These are phyloP conservation scores for Marasmius tenuissimus DNA, from an alignment of 1,284 basidiomycete genomes.

Conservation along the genomic window DNA sequence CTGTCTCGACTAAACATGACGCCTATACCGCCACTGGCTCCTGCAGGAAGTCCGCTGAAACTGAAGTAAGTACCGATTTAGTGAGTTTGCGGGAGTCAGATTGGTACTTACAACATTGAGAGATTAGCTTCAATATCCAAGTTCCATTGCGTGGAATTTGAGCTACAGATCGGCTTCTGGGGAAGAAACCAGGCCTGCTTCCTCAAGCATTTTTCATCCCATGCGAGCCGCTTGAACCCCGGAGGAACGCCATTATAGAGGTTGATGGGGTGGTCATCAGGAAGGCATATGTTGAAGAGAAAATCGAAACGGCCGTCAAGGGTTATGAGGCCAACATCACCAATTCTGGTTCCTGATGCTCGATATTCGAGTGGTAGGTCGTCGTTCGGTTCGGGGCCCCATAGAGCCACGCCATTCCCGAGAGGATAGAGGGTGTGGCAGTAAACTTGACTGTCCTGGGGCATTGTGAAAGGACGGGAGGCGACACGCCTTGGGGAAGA, in stretches of 20 bases:
- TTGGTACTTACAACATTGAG: background rate
- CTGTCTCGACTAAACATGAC: background rate
- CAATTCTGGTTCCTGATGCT: too few species aligned
- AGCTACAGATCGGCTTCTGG: background rate
- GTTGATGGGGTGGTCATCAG: conserved; percentile 23
- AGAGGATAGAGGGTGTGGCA: background rate
- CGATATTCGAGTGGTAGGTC: background rate
- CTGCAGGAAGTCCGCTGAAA: background rate
- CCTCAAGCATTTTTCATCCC: background rate
- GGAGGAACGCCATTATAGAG: conserved; percentile 21
- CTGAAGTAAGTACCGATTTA: background rate
- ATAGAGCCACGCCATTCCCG: background rate
- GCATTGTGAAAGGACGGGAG: too few species aligned
- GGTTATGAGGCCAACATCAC: too few species aligned
- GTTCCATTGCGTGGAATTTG: background rate
- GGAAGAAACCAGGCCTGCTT: background rate
- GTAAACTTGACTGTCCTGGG: background rate
- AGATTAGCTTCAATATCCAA: background rate
- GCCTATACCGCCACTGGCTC: background rate
- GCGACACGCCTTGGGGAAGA: too few species aligned
- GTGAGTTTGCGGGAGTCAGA: background rate
- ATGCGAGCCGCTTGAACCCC: conserved; percentile 18
- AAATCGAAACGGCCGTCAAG: background rate
- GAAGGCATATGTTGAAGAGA: conserved; percentile 14
- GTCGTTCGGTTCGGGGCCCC: background rate